These are phyloP conservation scores for Durusdinium trenchii DNA, from an alignment of 73 alveolate genomes.

Conservation along the genomic window DNA sequence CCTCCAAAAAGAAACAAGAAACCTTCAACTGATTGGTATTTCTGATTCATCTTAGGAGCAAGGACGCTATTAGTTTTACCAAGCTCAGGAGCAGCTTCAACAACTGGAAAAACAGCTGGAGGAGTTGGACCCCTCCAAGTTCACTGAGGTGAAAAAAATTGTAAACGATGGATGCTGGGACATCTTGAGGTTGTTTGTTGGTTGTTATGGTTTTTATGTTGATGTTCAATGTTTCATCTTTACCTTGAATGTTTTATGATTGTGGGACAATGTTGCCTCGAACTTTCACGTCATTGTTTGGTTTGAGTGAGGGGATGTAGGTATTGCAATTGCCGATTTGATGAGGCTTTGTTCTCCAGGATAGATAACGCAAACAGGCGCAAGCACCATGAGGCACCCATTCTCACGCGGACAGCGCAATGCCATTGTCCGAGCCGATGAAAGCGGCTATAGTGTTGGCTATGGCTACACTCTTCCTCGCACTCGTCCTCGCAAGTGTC, in stretches of 20 bases:
- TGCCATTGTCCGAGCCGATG: slow-evolving; percentile 66
- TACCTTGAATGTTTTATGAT: background rate
- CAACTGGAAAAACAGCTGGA: too few relatives aligned
- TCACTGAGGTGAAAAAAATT: background rate
- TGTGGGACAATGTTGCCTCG: background rate
- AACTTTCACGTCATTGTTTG: slow-evolving; percentile 15
- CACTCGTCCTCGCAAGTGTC: background rate
- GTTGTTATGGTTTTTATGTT: background rate
- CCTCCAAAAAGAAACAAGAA: too few relatives aligned
- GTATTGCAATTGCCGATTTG: slow-evolving; percentile 43
- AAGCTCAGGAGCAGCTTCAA: too few relatives aligned
- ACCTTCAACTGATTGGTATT: too few relatives aligned
- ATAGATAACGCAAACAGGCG: slow-evolving; percentile 7
- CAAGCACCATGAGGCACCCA: slow-evolving; percentile 24
- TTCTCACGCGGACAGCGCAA: slow-evolving; percentile 36
- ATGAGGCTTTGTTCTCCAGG: slow-evolving; percentile 52
- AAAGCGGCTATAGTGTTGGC: slow-evolving; percentile 29
- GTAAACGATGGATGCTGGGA: background rate
- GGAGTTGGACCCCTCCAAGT: too few relatives aligned
- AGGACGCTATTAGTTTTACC: too few relatives aligned
- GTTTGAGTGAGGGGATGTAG: slow-evolving; percentile 54
- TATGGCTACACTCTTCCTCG: background rate
- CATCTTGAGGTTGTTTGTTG: background rate
- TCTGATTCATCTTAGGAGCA: too few relatives aligned
- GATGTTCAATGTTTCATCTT: background rate